A percentile compares a stretch with the other conserved stretches of the same genome.
Conservation (phyloP, 495 filamentous ascomycete species). For the Aspergillus avenaceus region DNA sequence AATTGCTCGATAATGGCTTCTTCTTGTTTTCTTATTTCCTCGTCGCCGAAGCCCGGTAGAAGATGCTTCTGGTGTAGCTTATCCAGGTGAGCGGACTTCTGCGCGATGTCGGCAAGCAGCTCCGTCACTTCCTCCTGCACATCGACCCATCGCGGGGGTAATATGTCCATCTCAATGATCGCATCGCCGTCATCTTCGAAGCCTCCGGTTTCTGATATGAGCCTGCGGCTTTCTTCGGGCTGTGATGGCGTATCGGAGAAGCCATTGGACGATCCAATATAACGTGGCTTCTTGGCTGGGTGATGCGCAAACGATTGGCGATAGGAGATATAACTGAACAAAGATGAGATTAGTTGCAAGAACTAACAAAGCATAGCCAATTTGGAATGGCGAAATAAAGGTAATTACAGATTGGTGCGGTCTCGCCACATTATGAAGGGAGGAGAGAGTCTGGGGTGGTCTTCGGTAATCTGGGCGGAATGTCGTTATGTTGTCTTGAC, state of each 20-base stretch:
- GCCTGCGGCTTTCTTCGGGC: constrained; percentile 76
- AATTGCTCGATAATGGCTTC: constrained; percentile 85
- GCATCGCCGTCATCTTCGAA: constrained; percentile 88
- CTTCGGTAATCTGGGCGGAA: constrained; percentile 7
- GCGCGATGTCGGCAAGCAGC: constrained; percentile 71
- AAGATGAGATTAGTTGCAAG: constrained; percentile 11
- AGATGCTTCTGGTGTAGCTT: constrained; percentile 96
- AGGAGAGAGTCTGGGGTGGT: constrained; percentile 14
- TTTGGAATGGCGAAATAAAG: constrained; percentile 9
- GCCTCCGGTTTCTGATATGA: constrained; percentile 68
- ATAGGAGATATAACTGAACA: constrained; percentile 88
- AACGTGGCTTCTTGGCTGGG: constrained; percentile 77
- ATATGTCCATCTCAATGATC: constrained; percentile 96
- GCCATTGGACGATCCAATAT: constrained; percentile 65
- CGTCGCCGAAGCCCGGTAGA: constrained; percentile 93
- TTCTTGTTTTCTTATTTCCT: constrained; percentile 75
- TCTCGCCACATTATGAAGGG: constrained; percentile 81
- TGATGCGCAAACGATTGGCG: constrained; percentile 97
- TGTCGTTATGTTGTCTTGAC: constrained; percentile 17
- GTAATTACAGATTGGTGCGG: constrained; percentile 85
- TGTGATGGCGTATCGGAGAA: constrained; percentile 60
- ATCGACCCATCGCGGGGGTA: constrained; percentile 94
- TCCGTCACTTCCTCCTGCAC: constrained; percentile 91
- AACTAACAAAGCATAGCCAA: not conserved
- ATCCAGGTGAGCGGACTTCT: constrained; percentile 78